Conservation (phyloP, 225 moss, liverwort and hornwort species). For the Ulota crispa region DNA sequence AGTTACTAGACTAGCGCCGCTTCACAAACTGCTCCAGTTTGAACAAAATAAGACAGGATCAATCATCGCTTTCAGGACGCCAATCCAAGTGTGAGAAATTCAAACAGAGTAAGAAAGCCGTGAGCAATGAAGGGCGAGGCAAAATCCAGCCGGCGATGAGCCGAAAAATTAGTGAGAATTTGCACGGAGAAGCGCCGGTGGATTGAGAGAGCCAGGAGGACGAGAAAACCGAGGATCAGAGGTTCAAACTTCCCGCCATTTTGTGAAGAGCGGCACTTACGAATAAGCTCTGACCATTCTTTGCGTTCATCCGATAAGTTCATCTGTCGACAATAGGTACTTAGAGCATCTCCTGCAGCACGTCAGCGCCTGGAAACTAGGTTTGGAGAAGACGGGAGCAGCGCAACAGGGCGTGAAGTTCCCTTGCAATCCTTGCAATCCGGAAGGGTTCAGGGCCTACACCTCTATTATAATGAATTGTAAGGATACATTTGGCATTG, state of each 20-base stretch:
- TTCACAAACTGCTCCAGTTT: background rate
- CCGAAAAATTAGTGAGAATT: background rate
- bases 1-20: accelerated
- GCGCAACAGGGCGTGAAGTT: too few relatives aligned
- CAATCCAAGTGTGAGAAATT: background rate
- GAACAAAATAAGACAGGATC: background rate
- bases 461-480: too few relatives aligned
- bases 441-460: too few relatives aligned
- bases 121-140: background rate
- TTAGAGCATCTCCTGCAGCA: too few relatives aligned
- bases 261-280: background rate
- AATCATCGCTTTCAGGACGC: background rate
- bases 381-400: too few relatives aligned
- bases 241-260: constrained; percentile 19
- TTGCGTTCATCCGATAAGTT: background rate
- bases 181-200: too few relatives aligned
- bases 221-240: background rate
- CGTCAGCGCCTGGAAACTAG: too few relatives aligned
- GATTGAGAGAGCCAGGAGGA: background rate
- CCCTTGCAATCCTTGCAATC: too few relatives aligned
- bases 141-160: too few relatives aligned
- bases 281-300: too few relatives aligned
- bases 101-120: background rate
- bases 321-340: background rate
- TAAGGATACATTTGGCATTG: too few relatives aligned